These are phyloP conservation scores for Cichorium intybus DNA, from an alignment of 140 eudicot species.

Conservation along the genomic window DNA sequence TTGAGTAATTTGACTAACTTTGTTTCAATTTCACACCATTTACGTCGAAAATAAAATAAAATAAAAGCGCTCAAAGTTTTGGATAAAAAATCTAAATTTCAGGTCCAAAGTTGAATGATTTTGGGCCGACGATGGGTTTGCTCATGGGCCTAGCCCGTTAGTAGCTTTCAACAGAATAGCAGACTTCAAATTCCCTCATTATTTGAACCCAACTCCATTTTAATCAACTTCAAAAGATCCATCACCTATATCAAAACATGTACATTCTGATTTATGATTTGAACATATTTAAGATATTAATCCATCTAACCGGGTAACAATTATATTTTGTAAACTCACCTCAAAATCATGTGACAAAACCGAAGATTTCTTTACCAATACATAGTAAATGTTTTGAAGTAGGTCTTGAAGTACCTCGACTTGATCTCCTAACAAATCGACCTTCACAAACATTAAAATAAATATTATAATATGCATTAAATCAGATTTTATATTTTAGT, in stretches of 20 bases:
- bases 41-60: background rate
- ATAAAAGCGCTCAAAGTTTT: background rate
- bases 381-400: slow-evolving; percentile 49
- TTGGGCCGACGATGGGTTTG: background rate
- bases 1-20: too few species aligned
- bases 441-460: slow-evolving; percentile 32
- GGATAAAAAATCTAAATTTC: background rate
- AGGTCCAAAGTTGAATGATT: background rate
- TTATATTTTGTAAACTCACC: slow-evolving; percentile 28
- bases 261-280: background rate
- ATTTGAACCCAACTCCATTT: background rate
- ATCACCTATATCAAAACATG: slow-evolving; percentile 26
- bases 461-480: background rate
- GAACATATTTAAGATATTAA: background rate
- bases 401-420: slow-evolving; percentile 61
- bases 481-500: background rate
- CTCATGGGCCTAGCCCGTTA: too few species aligned
- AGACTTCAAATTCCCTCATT: too few species aligned
- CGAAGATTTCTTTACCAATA: slow-evolving; percentile 40
- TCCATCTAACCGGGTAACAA: background rate
- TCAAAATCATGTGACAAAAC: slow-evolving; percentile 38
- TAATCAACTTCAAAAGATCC: slow-evolving; percentile 26
- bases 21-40: background rate
- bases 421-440: slow-evolving; percentile 79
- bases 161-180: too few species aligned